A percentile compares a stretch with the other conserved stretches of the same genome.
Conservation (phyloP, 2,329 filamentous ascomycete species). For the Fusarium sp. region DNA sequence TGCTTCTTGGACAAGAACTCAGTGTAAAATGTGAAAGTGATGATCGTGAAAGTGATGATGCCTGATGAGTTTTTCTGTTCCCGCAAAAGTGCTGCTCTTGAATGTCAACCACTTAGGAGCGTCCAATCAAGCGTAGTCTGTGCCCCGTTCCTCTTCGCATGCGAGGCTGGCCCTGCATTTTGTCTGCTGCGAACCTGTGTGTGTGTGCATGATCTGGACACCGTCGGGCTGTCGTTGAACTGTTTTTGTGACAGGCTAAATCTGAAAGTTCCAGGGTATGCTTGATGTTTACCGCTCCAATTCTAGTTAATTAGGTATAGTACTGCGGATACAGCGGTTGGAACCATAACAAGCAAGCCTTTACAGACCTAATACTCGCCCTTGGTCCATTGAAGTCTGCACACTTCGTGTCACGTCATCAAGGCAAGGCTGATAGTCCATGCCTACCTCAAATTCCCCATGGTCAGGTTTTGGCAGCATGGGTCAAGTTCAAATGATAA, state of each 20-base stretch:
- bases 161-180: neutral
- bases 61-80: neutral
- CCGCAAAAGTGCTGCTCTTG: too few relatives aligned
- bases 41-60: conserved; percentile 3
- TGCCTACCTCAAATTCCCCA: conserved; percentile 8
- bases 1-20: conserved; percentile 46
- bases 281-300: too few relatives aligned
- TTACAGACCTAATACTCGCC: neutral
- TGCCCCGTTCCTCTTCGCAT: neutral
- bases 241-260: too few relatives aligned
- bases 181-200: too few relatives aligned
- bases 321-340: too few relatives aligned
- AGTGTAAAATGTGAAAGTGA: conserved; percentile 22
- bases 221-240: too few relatives aligned
- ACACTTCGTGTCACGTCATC: conserved; percentile 8
- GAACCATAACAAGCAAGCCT: neutral
- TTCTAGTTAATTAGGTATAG: too few relatives aligned
- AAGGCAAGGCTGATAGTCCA: conserved; percentile 9
- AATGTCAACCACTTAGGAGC: neutral
- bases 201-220: too few relatives aligned
- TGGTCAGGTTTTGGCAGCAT: neutral
- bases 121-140: neutral
- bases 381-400: neutral
- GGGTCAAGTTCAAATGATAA: conserved; percentile 11
- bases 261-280: too few relatives aligned